These are phyloP conservation scores for Leccinum disarticulatum DNA, from an alignment of 768 basidiomycete species.

Conservation along the genomic window DNA sequence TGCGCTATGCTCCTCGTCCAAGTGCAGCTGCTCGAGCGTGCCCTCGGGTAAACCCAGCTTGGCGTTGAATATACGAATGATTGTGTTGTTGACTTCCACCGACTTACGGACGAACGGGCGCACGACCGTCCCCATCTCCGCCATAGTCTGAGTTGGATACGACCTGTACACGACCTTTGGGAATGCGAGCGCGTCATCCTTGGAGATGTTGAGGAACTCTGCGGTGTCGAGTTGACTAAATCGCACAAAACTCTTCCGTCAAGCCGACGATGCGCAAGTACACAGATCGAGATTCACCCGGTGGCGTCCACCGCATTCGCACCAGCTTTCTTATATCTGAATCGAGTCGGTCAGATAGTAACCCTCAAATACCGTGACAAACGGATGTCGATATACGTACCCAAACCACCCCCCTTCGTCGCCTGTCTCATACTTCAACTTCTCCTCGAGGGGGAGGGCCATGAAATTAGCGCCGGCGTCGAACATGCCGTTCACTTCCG, in stretches of 20 bases:
- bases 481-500: background rate
- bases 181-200: background rate
- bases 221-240: background rate
- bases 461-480: background rate
- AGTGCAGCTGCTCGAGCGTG: background rate
- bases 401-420: background rate
- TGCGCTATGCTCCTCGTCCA: background rate
- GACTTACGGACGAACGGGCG: background rate
- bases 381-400: background rate
- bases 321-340: background rate
- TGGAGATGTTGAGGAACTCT: background rate
- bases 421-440: background rate
- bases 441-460: background rate
- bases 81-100: background rate
- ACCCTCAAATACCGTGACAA: background rate
- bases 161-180: background rate
- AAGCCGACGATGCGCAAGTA: background rate
- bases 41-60: background rate
- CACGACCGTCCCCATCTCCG: background rate
- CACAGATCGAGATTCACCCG: background rate
- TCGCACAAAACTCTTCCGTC: background rate
- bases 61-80: background rate
- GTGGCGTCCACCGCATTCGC: background rate
- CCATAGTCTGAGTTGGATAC: background rate
- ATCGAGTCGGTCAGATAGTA: background rate